Evolutionary conservation across 352 stramenopile genomes (phyloP), one percentile per base, ranked within the genome.

Genomic region (Globisporangium okanoganense): DNA sequence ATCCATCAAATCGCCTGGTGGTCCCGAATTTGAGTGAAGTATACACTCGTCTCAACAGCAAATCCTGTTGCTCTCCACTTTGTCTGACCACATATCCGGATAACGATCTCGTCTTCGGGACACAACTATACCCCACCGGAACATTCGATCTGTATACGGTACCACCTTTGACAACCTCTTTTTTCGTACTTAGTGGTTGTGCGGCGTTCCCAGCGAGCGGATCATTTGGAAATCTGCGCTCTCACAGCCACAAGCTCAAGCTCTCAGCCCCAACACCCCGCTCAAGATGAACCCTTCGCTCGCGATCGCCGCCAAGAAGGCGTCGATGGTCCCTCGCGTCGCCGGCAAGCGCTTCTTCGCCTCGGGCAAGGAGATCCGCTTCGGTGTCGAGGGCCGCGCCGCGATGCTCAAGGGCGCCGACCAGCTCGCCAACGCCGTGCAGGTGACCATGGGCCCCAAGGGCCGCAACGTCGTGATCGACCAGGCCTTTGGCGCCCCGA

Each of bases 381-480:
- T 99, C 77, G 97, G 98, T 53, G 96, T 99, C 29, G 97, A 97
- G 67, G 97, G 97, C 63, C 90, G 97, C 53, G 96, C 97, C 44
- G 85, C 95, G 53, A 99, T 99, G 97, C 87, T 99, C 51, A 97
- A 92, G 62, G 98, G 98, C 67, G 98, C 99, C 3, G 94, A 99
- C 82, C 85, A 98, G 69, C 84, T 99, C 59, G 97, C 97, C 16
- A 98, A 99, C 83, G 97, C 97, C 65, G 98, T 99, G 59, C 96
- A 99, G 82, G 97, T 99, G 52, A 99, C 98, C 44, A 89, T 99
- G 69, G 98, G 98, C 56, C 98, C 98, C 35, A 99, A 99, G 83
- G 98, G 98, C 71, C 95, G 98, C 65, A 99, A 99, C 84, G 98
- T 98, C 36, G 97, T 99, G 56, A 98, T 99, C 69, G 96, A 99